phyloP scores from a whole-genome alignment of 345 rosid genomes.

The Citrus reticulata region DNA sequence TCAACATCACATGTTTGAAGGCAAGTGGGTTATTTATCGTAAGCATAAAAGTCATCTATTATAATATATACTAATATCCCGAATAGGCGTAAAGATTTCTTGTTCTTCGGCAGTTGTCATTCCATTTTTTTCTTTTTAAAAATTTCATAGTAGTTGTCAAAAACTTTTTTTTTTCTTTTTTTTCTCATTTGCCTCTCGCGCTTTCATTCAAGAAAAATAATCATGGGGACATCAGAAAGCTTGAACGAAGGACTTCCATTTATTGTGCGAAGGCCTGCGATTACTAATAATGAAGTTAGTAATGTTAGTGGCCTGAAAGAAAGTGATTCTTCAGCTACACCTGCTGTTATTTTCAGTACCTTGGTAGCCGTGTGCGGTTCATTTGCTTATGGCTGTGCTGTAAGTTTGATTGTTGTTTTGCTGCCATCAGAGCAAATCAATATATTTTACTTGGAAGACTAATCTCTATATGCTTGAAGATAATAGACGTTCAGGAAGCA shows the following conservation, averaged over 20 bases:
- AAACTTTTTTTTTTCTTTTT: not conserved
- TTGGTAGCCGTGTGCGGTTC: constrained; percentile 40
- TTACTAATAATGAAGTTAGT: no score
- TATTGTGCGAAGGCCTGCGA: not conserved
- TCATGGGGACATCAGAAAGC: not conserved
- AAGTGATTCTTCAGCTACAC: not conserved
- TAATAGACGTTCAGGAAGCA: not conserved
- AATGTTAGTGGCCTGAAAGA: no score
- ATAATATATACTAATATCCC: no score
- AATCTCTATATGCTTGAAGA: not conserved
- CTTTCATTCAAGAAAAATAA: not conserved
- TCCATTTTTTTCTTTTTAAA: no score
- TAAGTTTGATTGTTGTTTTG: constrained; percentile 13
- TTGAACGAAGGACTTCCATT: constrained; percentile 12
- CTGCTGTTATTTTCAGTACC: constrained; percentile 36
- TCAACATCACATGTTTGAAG: no score
- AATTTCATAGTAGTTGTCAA: not conserved
- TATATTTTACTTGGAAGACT: no score
- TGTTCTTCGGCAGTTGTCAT: no score
- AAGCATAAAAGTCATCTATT: no score
- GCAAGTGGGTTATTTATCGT: no score
- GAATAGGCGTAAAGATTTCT: no score
- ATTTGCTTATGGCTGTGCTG: constrained; percentile 40
- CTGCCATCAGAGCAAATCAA: no score
- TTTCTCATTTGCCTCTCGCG: no score